Conservation (phyloP, 805 yeast species). For the Teunomyces tritomae region DNA sequence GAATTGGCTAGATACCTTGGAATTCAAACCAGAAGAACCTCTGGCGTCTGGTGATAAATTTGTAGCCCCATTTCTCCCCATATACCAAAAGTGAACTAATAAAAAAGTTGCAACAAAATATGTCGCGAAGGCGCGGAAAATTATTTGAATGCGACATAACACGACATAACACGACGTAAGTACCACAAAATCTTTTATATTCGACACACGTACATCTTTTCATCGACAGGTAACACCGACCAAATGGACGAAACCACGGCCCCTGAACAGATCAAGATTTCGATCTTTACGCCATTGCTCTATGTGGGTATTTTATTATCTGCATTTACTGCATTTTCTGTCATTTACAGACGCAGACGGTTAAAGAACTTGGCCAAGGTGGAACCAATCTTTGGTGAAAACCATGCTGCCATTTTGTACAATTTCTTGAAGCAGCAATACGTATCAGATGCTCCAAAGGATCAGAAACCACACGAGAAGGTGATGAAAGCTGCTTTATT, state of each 20-base stretch:
- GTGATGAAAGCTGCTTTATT: slow-evolving; percentile 61
- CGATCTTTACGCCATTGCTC: slow-evolving; percentile 63
- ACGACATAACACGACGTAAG: not conserved
- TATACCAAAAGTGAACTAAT: too few relatives aligned
- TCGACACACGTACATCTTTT: slow-evolving; percentile 1
- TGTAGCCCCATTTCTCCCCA: not conserved
- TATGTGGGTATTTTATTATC: slow-evolving; percentile 69
- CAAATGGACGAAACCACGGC: slow-evolving; percentile 16
- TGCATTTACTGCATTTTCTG: slow-evolving; percentile 67
- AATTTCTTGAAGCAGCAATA: slow-evolving; percentile 50
- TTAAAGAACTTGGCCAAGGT: slow-evolving; percentile 52
- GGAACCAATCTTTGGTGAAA: slow-evolving; percentile 72
- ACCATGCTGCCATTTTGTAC: slow-evolving; percentile 64
- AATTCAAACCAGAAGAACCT: slow-evolving; percentile 50
- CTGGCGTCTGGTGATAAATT: slow-evolving; percentile 45
- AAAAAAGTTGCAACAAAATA: not conserved
- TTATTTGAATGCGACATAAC: not conserved
- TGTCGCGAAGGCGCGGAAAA: not conserved
- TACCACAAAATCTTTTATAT: not conserved
- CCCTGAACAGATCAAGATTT: slow-evolving; percentile 31
- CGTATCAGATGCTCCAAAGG: slow-evolving; percentile 29
- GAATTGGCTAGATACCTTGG: slow-evolving; percentile 72
- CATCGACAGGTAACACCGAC: not conserved
- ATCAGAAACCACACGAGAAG: slow-evolving; percentile 66
- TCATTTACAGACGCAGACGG: slow-evolving; percentile 60